Evolutionary conservation across 768 basidiomycete genomes (phyloP), one percentile per base, ranked within the genome.

Genomic region (Phylloporus rhodoxanthus): DNA sequence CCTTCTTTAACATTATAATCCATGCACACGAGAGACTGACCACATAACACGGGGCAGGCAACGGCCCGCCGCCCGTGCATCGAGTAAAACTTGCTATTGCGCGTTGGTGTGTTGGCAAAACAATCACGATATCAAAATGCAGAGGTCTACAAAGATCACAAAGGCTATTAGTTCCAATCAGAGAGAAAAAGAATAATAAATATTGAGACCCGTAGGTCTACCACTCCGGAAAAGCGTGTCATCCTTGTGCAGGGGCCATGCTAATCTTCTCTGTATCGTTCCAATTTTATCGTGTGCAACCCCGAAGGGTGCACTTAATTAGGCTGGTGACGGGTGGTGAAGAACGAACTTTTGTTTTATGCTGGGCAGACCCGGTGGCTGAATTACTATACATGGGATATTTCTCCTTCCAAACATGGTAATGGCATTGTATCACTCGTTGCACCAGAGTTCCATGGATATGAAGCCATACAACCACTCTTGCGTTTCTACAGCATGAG

Each of bases 181-280:
- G 7, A 33, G 6, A 50, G 15, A 63, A 50, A 60, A 53, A 45
- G 19, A 51, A 30, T 1, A 68, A 67, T 68, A 68, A 68, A 68
- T 68, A 68, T 70, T 70, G 67, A 70, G 68, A 68, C 68, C 68
- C 67, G 67, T 70, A 70, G 67, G 68, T 68, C 68, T 85, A 85
- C 85, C 85, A 87, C 85, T 87, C 86, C 84, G 85, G 84, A 79
- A 86, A 87, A 90, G 87, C 87, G 89, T 94, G 92, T 93, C 92
- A 94, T 95, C 92, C 93, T 95, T 96, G 91, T 95, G 93, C 92
- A 95, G 92, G 93, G 92, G 91, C 93, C 89, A 95, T 95, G 92
- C 92, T 94, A 93, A 95, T 93, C 92, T 94, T 94, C 92, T 95
- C 92, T 93, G 91, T 93, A 94, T 93, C 87, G 90, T 92, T 93